phyloP scores from a whole-genome alignment of 306 rosid species.

The Medicago arabica region DNA sequence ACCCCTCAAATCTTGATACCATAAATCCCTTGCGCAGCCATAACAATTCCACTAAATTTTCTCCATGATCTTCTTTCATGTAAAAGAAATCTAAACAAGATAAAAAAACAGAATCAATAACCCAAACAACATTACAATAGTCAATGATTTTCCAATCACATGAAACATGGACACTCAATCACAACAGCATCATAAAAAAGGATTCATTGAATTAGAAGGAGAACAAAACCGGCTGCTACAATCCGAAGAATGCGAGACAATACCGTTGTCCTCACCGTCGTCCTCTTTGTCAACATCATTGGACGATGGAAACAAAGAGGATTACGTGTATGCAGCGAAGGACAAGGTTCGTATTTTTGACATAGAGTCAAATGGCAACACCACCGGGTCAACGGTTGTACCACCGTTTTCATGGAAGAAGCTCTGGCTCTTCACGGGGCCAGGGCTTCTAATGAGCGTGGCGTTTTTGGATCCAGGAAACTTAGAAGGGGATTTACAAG shows the following conservation, averaged over 20 bases:
- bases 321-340: conserved; percentile 42
- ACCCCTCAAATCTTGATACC: conserved; percentile 37
- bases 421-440: conserved; percentile 79
- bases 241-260: conserved; percentile 43
- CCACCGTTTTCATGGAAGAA: conserved; percentile 73
- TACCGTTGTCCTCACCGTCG: conserved; percentile 34
- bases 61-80: conserved; percentile 46
- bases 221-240: conserved; percentile 39
- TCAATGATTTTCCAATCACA: neutral
- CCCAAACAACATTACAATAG: conserved; percentile 5
- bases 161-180: conserved; percentile 47
- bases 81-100: neutral
- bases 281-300: neutral
- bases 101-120: conserved; percentile 10
- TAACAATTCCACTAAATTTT: conserved; percentile 36
- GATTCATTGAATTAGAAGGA: neutral
- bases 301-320: neutral
- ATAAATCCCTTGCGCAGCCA: conserved; percentile 28
- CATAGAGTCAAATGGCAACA: conserved; percentile 2
- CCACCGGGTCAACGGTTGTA: conserved; percentile 16
- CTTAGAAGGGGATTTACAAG: conserved; percentile 73
- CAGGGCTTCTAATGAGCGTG: conserved; percentile 78
- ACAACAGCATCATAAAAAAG: neutral
- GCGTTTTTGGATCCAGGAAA: conserved; percentile 83
- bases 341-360: conserved; percentile 56